Evolutionary conservation across 768 basidiomycete genomes (phyloP).

Genomic region (Amanita muscaria): DNA sequence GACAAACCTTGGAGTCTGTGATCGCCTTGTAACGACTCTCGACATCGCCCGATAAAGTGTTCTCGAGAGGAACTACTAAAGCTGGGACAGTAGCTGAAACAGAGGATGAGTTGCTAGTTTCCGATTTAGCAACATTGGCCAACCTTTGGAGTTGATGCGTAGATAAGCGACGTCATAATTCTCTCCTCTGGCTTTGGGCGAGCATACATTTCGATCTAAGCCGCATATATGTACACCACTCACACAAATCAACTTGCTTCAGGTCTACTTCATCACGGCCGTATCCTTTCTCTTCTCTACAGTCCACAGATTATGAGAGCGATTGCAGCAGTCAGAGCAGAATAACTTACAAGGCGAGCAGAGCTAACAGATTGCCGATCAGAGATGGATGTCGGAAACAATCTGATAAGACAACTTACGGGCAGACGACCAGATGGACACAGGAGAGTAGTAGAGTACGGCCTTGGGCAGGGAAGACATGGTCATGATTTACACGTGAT

Average conservation of each 20-base stretch:
- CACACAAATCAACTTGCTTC: conserved; percentile 59
- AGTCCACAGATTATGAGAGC: conserved; percentile 10
- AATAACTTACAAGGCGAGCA: conserved; percentile 45
- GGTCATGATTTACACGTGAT: conserved; percentile 1
- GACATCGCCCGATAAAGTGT: conserved; percentile 58
- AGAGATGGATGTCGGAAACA: neutral
- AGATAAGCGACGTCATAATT: conserved; percentile 70
- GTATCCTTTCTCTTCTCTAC: conserved; percentile 75
- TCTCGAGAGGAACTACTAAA: conserved; percentile 74
- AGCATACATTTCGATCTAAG: neutral
- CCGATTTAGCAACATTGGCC: too few species aligned
- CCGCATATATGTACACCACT: neutral
- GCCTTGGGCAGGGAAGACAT: conserved; percentile 54
- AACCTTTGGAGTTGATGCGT: conserved; percentile 72
- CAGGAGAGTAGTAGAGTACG: conserved; percentile 62
- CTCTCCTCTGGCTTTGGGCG: conserved; percentile 56
- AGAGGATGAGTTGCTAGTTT: too few species aligned
- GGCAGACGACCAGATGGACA: conserved; percentile 56
- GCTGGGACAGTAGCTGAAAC: conserved; percentile 67
- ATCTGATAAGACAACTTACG: conserved; percentile 29
- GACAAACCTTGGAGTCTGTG: conserved; percentile 31
- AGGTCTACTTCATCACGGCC: conserved; percentile 65
- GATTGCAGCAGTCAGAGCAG: neutral
- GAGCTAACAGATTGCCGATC: conserved; percentile 26
- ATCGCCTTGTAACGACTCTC: conserved; percentile 79